Evolutionary conservation across 305 asterid genomes (phyloP), one percentile per base, ranked within the genome.

Genomic region (Nicotiana rustica): DNA sequence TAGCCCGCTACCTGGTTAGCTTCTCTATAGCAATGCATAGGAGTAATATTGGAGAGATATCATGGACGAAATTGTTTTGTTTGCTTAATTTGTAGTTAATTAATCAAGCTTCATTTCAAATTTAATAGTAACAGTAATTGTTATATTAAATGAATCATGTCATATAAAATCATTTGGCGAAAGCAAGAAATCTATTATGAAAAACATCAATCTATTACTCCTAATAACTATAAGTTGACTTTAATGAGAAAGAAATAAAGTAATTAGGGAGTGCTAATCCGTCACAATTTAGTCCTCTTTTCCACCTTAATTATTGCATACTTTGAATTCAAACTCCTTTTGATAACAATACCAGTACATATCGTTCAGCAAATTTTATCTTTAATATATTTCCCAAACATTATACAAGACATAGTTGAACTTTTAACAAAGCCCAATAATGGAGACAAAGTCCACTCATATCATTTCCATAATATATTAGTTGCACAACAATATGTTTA

Each of bases 381-480:
- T 56, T 56, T 56, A 56, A 52, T 52, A 49, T 49, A 49, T 52
- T 52, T 52, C 1, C 15, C 17, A 3, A 13, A 52, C 57, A 13
- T 1, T 41, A 41, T 41, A 31, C 1, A 13, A 35, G 38, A 2
- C 69, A 61, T 33, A 31, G 70, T 65, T 29, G 12, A 31, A 66
- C 44, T 14, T 33, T 67, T 67, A 33, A 67, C 3, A 67, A 67
- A 33, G 49, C 49, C 73, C 13, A 67, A 67, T 67, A 67, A 67
- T 67, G 2, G 25, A 67, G 75, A 67, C 4, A 33, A 67, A 67
- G 75, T 33, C 75, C 25, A 67, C 25, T 31, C 25, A 35, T 25
- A 64, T 67, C 10, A 67, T 21, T 21, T 31, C 75, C 75, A 41
- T 41, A 41, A 41, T 6, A 41, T 41, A 41, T 2, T 41, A 41